phyloP scores from a whole-genome alignment of 768 basidiomycete genomes.

The Tephrocybe rancida region DNA sequence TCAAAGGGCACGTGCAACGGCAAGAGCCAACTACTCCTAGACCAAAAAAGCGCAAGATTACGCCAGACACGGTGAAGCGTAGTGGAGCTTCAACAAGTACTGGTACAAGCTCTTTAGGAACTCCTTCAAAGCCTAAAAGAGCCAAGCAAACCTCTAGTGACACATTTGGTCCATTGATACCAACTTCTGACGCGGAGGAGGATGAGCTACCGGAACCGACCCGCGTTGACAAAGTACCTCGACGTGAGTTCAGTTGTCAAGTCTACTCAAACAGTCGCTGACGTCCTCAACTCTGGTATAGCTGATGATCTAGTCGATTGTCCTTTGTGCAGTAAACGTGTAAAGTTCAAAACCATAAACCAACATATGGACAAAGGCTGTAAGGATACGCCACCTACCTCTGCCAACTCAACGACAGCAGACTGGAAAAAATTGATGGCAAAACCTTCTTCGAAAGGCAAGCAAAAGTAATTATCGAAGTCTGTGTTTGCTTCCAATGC shows the following conservation, averaged over 20 bases:
- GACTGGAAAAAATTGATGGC: slow-evolving; percentile 51
- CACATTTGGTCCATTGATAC: slow-evolving; percentile 19
- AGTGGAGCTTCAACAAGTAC: slow-evolving; percentile 8
- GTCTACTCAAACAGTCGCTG: background rate
- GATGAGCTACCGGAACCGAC: slow-evolving; percentile 23
- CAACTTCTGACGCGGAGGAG: slow-evolving; percentile 40
- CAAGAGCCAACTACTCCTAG: slow-evolving; percentile 12
- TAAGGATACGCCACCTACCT: slow-evolving; percentile 29
- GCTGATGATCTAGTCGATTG: slow-evolving; percentile 51
- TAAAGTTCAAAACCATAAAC: slow-evolving; percentile 56
- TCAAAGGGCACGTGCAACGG: slow-evolving; percentile 32
- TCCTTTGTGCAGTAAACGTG: slow-evolving; percentile 57
- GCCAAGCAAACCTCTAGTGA: slow-evolving; percentile 11
- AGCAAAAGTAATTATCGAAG: slow-evolving; percentile 31
- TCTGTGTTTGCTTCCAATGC: background rate
- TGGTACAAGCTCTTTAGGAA: slow-evolving; percentile 17
- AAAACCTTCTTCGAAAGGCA: slow-evolving; percentile 40
- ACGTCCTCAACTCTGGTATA: slow-evolving; percentile 15
- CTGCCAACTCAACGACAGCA: slow-evolving; percentile 28
- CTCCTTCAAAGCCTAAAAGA: slow-evolving; percentile 22
- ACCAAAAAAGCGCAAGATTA: slow-evolving; percentile 18
- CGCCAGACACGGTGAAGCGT: background rate
- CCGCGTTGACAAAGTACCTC: background rate
- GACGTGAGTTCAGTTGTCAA: slow-evolving; percentile 9
- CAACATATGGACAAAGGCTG: slow-evolving; percentile 69